Percentiles rank a stretch among this genome's conserved stretches.
These are phyloP conservation scores for Cryoendolithus antarcticus DNA, from an alignment of 2,329 filamentous ascomycete genomes.

Conservation along the genomic window DNA sequence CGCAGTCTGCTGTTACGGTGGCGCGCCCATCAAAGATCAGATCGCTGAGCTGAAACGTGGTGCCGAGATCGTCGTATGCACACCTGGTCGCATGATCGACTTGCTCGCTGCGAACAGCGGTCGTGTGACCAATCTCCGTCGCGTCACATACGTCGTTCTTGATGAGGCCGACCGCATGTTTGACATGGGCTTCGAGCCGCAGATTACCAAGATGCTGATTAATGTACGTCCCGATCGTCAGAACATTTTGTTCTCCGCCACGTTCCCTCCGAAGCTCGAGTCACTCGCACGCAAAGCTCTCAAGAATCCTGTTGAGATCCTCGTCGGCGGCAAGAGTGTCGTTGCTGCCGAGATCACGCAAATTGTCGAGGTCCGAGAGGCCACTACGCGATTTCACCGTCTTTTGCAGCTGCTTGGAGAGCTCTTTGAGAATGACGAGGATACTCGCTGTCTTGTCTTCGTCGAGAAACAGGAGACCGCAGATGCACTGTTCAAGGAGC, in stretches of 20 bases:
- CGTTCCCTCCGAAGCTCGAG: constrained; percentile 89
- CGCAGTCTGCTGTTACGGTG: constrained; percentile 86
- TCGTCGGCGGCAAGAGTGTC: constrained; percentile 71
- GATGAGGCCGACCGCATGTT: constrained; percentile 99
- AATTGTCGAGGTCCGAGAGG: constrained; percentile 74
- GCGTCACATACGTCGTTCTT: constrained; percentile 87
- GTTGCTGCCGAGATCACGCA: constrained; percentile 69
- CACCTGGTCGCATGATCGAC: constrained; percentile 91
- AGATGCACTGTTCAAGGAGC: constrained; percentile 47
- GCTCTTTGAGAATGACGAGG: constrained; percentile 75
- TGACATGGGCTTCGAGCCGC: constrained; percentile 97
- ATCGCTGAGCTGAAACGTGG: constrained; percentile 94
- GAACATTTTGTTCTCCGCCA: constrained; percentile 91
- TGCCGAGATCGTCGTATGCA: constrained; percentile 89
- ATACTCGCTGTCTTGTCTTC: constrained; percentile 68
- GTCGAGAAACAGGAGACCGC: constrained; percentile 26
- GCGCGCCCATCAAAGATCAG: constrained; percentile 91
- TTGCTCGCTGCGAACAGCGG: constrained; percentile 84
- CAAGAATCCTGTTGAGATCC: constrained; percentile 76
- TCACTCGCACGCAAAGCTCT: constrained; percentile 80
- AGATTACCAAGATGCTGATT: constrained; percentile 90
- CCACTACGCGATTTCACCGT: constrained; percentile 71
- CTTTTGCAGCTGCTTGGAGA: constrained; percentile 79
- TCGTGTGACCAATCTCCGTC: constrained; percentile 78
- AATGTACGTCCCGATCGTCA: constrained; percentile 88